Evolutionary conservation across 129 eudicot species (phyloP).

Genomic region (Flaveria trinervia): DNA sequence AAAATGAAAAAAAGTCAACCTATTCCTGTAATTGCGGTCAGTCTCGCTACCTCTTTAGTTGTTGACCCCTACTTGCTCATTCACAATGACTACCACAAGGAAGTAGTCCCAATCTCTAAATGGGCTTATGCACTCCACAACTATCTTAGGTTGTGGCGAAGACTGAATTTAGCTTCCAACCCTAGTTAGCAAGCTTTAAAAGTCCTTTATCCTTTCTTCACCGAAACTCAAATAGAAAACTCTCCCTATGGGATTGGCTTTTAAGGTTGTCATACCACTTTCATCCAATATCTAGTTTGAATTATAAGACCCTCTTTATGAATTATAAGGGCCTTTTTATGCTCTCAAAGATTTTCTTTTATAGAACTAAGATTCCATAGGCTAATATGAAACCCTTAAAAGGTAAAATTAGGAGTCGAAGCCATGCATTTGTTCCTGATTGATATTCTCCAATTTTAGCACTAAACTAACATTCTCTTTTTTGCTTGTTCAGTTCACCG

Average conservation of each 20-base stretch:
- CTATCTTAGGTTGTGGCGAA: not conserved
- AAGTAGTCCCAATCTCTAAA: not conserved
- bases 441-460: not conserved
- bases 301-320: too few species aligned
- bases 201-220: too few species aligned
- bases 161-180: too few species aligned
- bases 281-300: too few species aligned
- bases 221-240: not conserved
- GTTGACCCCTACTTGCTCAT: not conserved
- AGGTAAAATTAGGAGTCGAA: not conserved
- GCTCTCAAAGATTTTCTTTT: too few species aligned
- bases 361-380: too few species aligned
- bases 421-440: not conserved
- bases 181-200: too few species aligned
- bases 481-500: not conserved
- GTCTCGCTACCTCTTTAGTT: slow-evolving; percentile 8
- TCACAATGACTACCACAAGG: slow-evolving; percentile 1
- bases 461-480: not conserved
- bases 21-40: not conserved
- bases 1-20: not conserved
- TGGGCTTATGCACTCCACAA: not conserved
- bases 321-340: too few species aligned
- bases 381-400: not conserved
- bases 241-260: too few species aligned
- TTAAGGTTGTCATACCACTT: too few species aligned